Evolutionary conservation across 768 basidiomycete genomes (phyloP).

Genomic region (Collybia sordida): DNA sequence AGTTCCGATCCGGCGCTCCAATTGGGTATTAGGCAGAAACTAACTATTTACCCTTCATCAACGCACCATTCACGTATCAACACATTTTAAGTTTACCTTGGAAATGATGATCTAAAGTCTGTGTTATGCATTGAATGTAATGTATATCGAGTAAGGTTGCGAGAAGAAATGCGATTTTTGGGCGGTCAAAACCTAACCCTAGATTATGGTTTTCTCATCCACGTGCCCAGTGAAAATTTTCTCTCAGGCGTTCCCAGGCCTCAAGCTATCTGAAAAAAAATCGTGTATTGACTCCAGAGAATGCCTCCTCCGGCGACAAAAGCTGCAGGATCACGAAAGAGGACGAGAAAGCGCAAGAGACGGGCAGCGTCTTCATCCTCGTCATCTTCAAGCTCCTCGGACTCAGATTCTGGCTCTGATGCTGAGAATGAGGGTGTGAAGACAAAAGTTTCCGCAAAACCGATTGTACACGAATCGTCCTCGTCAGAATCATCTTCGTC

Average conservation of each 20-base stretch:
- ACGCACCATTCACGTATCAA: too few species aligned
- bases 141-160: too few species aligned
- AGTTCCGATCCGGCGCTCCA: too few species aligned
- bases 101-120: too few species aligned
- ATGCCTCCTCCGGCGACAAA: slow-evolving; percentile 30
- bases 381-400: slow-evolving; percentile 42
- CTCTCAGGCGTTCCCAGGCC: too few species aligned
- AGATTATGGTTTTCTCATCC: neutral
- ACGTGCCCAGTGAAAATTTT: neutral
- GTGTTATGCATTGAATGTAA: too few species aligned
- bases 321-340: slow-evolving; percentile 38
- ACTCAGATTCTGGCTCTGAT: too few species aligned
- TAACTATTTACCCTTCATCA: too few species aligned
- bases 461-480: slow-evolving; percentile 1
- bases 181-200: slow-evolving; percentile 1
- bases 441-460: slow-evolving; percentile 9
- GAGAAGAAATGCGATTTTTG: too few species aligned
- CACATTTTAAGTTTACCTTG: too few species aligned
- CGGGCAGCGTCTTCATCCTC: slow-evolving; percentile 42
- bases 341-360: slow-evolving; percentile 55
- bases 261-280: too few species aligned
- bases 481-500: slow-evolving; percentile 11
- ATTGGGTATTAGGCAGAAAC: too few species aligned
- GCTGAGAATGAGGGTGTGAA: slow-evolving; percentile 23
- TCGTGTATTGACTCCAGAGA: neutral